phyloP scores from a whole-genome alignment of 129 eudicot species.

The Arctium lappa region DNA sequence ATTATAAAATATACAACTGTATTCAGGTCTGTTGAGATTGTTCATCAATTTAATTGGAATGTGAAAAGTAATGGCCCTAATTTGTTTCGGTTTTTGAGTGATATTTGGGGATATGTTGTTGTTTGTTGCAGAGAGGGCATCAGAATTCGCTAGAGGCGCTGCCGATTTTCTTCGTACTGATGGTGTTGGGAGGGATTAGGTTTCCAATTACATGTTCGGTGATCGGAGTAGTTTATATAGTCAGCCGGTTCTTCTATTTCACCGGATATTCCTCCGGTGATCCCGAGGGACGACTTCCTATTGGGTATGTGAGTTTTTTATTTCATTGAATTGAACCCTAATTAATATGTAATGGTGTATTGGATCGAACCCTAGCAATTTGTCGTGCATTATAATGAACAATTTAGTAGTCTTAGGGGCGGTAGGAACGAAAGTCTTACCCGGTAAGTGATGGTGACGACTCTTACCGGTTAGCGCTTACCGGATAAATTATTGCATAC shows the following conservation, averaged over 20 bases:
- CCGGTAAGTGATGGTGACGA: no score
- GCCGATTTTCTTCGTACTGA: slow-evolving; percentile 61
- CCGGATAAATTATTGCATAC: no score
- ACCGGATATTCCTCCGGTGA: slow-evolving; percentile 64
- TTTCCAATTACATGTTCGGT: slow-evolving; percentile 45
- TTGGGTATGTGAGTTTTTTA: slow-evolving; percentile 45
- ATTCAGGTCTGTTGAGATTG: slow-evolving; percentile 50
- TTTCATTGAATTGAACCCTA: background rate
- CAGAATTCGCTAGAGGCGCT: slow-evolving; percentile 70
- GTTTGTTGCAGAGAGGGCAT: slow-evolving; percentile 75
- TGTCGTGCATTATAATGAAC: no score
- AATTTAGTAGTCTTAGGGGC: no score
- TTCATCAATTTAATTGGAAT: background rate
- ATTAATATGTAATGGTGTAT: background rate
- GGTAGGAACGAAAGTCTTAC: no score
- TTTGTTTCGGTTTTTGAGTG: background rate
- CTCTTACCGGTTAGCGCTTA: no score
- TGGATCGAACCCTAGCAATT: no score
- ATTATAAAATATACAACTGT: slow-evolving; percentile 80
- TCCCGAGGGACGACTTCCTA: slow-evolving; percentile 53
- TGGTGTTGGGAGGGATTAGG: slow-evolving; percentile 60
- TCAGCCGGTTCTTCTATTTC: slow-evolving; percentile 67
- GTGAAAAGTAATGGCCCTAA: background rate
- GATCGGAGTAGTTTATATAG: slow-evolving; percentile 47
- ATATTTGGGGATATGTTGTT: background rate